Evolutionary conservation across 202 grass and related monocot species (phyloP).

Genomic region (Carex sylvatica): DNA sequence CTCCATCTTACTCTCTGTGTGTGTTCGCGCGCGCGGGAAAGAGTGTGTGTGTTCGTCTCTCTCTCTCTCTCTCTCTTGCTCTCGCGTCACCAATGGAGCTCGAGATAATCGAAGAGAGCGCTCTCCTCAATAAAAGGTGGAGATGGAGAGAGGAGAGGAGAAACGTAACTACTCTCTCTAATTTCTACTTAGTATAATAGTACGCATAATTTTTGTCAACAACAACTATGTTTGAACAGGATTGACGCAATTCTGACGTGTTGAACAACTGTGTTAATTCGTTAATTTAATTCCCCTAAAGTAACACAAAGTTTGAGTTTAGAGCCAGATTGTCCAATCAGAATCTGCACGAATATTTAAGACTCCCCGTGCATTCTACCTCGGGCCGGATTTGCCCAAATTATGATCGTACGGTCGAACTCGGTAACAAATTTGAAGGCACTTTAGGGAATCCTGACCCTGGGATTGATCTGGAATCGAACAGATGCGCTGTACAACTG

Average conservation of each 20-base stretch:
- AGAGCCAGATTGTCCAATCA: too few species aligned
- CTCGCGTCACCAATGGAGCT: conserved; percentile 21
- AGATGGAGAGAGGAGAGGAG: neutral
- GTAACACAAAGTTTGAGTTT: too few species aligned
- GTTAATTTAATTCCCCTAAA: too few species aligned
- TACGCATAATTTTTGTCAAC: neutral
- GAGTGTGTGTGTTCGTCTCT: neutral
- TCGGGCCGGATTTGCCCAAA: too few species aligned
- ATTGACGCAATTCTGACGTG: conserved; percentile 13
- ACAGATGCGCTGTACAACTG: neutral
- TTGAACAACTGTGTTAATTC: neutral
- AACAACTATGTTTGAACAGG: neutral
- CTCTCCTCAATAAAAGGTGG: neutral
- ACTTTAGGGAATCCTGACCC: too few species aligned
- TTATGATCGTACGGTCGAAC: too few species aligned
- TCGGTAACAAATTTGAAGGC: too few species aligned
- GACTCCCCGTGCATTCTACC: too few species aligned
- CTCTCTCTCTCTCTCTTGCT: neutral
- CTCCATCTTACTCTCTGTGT: conserved; percentile 14
- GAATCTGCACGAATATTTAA: too few species aligned
- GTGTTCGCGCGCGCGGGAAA: neutral
- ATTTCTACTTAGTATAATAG: conserved; percentile 3
- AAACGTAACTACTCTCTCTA: conserved; percentile 18
- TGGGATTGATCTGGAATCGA: neutral
- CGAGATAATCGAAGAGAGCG: neutral